Base-by-base conservation (phyloP, 208 protist species). In the Baffinella frigidus region DNA sequence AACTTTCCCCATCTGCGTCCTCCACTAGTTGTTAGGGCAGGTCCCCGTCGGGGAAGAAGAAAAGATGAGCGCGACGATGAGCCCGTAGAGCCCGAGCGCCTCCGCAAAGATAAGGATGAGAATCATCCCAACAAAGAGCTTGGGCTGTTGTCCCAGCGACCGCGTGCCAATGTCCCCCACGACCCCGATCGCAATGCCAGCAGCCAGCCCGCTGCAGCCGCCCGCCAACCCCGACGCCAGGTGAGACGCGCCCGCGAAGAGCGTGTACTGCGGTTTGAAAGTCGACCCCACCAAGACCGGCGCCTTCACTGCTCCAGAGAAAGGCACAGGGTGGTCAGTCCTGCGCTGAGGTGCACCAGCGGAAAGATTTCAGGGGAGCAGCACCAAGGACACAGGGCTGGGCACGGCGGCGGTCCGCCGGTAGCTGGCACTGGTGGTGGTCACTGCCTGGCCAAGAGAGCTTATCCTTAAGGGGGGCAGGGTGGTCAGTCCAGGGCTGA, bases 21-120 rank as follows among this genome's bases (percentile, higher is more conserved):
- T n/a, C n/a, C n/a, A n/a, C n/a, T n/a, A n/a, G n/a, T n/a, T n/a
- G n/a, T n/a, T n/a, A n/a, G 89, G 89, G 72, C 89, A 92, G 39
- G 3, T 45, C n/a, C 68, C 89, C 14, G 43, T 61, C 44, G 61
- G 20, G 9, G 89, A 87, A 61, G 94, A 84, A 27, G 93, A 93
- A 30, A 98, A 94, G 62, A 98, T 96, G 44, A 99, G 93, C 83
- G 97, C 98, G 92, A 99, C 98, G 94, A 99, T 99, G 87, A 99
- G 96, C 73, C 41, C 61, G 61, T 61, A 80, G 14, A 50, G 87
- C n/a, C 93, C 93, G 20, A 93, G 93, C 30, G 94, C 94, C 91
- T 90, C 89, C 14, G 89, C 89, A 95, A 99, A 99, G 97, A 99
- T 99, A 38, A 99, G 97, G 96, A 99, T 99, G 67, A 99, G 97